phyloP scores from a whole-genome alignment of 345 rosid genomes.

The Lumnitzera littorea region DNA sequence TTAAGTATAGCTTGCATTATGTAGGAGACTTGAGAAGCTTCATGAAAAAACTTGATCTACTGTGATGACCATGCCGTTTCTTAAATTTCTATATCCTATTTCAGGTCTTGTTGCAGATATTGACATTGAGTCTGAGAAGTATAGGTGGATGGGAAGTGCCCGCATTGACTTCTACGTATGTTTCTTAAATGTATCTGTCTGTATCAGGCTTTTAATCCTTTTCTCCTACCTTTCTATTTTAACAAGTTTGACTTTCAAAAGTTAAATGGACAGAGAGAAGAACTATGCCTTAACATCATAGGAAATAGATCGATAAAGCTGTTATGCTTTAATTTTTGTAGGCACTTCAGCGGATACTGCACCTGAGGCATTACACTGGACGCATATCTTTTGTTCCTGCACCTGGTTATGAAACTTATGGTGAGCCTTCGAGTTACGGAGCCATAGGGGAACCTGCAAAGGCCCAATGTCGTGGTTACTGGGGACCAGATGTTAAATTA shows the following conservation, averaged over 20 bases:
- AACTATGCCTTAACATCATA: background rate
- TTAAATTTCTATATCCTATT: constrained; percentile 9
- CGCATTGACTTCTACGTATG: constrained; percentile 84
- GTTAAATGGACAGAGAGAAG: too few species aligned
- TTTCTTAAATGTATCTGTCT: constrained; percentile 1
- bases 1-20: too few species aligned
- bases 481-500: constrained; percentile 51
- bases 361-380: constrained; percentile 67
- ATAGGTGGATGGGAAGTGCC: constrained; percentile 94
- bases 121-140: constrained; percentile 91
- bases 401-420: constrained; percentile 75
- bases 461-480: constrained; percentile 33
- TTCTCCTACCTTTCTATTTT: background rate
- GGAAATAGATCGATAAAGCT: background rate
- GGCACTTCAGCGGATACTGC: constrained; percentile 67
- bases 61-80: background rate
- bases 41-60: too few species aligned
- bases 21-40: too few species aligned
- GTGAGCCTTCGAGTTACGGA: constrained; percentile 44
- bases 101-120: constrained; percentile 93
- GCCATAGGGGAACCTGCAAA: constrained; percentile 23
- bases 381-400: constrained; percentile 80
- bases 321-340: constrained; percentile 10
- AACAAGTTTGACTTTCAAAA: too few species aligned
- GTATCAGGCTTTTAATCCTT: background rate